Conservation (phyloP, 192 early-diverging fungal genomes). For the Backusella psychrophila region DNA sequence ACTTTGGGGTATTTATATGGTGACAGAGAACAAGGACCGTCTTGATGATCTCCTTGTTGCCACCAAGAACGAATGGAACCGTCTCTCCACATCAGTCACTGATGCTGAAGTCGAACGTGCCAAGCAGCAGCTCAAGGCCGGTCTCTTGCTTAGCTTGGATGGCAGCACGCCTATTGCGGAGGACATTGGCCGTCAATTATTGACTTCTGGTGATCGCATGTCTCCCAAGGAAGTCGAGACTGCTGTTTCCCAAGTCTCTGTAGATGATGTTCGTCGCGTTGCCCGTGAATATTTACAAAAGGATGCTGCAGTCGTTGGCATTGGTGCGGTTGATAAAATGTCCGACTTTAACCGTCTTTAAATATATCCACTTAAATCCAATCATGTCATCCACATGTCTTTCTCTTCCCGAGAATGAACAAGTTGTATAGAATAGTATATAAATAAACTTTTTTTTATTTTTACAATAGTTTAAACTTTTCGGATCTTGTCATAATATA, state of each 20-base stretch:
- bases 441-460: neutral
- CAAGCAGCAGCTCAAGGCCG: constrained; percentile 98
- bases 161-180: constrained; percentile 94
- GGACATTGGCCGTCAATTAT: constrained; percentile 96
- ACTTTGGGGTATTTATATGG: constrained; percentile 94
- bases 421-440: neutral
- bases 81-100: constrained; percentile 82
- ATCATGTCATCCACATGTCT: neutral
- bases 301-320: constrained; percentile 69
- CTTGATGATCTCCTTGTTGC: constrained; percentile 88
- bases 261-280: constrained; percentile 82
- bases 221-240: constrained; percentile 87
- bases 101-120: constrained; percentile 93
- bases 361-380: neutral
- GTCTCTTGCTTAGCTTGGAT: constrained; percentile 86
- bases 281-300: constrained; percentile 89
- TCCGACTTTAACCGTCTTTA: constrained; percentile 76
- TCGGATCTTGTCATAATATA: neutral
- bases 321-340: constrained; percentile 88
- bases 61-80: constrained; percentile 91
- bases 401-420: neutral
- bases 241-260: constrained; percentile 81
- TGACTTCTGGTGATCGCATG: constrained; percentile 89
- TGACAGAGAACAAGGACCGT: constrained; percentile 75
- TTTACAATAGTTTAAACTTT: neutral